A percentile compares a stretch with the other conserved stretches of the same genome.
Evolutionary conservation across 2,329 filamentous ascomycete species (phyloP).

Genomic region (Phoma sp.): DNA sequence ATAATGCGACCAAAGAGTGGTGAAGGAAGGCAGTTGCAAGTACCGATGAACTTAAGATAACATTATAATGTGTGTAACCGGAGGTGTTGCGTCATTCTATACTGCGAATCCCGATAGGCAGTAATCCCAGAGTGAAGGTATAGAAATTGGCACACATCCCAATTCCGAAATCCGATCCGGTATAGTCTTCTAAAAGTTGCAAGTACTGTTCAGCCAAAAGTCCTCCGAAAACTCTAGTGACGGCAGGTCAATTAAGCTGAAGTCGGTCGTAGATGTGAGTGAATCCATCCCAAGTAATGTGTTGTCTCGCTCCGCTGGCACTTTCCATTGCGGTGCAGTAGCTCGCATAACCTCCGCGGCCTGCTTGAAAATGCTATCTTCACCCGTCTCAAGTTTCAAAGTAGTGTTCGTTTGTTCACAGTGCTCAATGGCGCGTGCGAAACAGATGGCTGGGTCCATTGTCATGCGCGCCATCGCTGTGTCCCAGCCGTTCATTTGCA

Average conservation of each 20-base stretch:
- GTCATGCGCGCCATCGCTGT: conserved; percentile 15
- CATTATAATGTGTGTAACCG: too few species aligned
- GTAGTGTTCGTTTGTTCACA: conserved; percentile 17
- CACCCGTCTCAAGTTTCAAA: conserved; percentile 20
- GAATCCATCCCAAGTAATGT: conserved; percentile 5
- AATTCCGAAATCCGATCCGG: conserved; percentile 1
- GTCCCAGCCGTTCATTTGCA: conserved; percentile 26
- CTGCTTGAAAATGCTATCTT: conserved; percentile 25
- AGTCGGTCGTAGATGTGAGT: background rate
- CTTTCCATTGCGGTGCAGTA: conserved; percentile 21
- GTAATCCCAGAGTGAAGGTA: background rate
- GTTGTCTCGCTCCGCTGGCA: background rate
- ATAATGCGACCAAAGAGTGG: too few species aligned
- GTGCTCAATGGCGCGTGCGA: conserved; percentile 18
- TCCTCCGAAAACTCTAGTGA: conserved; percentile 26
- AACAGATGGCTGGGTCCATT: conserved; percentile 15
- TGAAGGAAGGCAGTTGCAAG: too few species aligned
- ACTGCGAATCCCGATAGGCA: background rate
- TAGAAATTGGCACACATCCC: background rate
- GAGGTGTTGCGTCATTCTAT: background rate
- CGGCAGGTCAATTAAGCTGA: conserved; percentile 11
- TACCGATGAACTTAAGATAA: too few species aligned
- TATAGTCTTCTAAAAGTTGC: conserved; percentile 8
- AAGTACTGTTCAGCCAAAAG: conserved; percentile 23
- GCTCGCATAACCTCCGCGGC: conserved; percentile 22